Conservation (phyloP, 176 grass and related monocot species). For the Leersia perrieri region DNA sequence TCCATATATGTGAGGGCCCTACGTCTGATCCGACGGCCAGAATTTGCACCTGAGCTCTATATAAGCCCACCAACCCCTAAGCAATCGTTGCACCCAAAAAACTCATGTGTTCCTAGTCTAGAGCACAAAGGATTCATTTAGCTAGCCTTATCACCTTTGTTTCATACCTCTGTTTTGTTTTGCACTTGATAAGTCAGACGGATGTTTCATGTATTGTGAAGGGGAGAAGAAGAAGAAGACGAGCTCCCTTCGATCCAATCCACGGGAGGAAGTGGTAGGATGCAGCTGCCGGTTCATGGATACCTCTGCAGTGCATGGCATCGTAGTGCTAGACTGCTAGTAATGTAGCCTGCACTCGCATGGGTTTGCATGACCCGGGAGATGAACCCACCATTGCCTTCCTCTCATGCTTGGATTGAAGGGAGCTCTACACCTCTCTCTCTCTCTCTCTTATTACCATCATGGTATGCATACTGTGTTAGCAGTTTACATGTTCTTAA, state of each 20-base stretch:
- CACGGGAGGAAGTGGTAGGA: constrained; percentile 64
- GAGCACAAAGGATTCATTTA: neutral
- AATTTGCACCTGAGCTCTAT: constrained; percentile 43
- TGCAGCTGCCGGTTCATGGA: constrained; percentile 81
- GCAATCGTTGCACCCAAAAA: neutral
- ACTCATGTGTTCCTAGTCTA: neutral
- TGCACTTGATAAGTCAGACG: neutral
- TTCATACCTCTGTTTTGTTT: neutral
- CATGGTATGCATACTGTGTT: neutral
- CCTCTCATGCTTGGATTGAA: constrained; percentile 89
- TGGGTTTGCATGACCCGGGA: constrained; percentile 73
- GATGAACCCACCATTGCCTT: constrained; percentile 60
- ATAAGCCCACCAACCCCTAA: constrained; percentile 36
- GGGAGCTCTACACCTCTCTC: constrained; percentile 73
- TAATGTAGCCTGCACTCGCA: constrained; percentile 39
- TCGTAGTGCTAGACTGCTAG: neutral
- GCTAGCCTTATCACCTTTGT: neutral
- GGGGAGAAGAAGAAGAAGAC: constrained; percentile 3
- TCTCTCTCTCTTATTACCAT: neutral
- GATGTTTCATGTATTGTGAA: neutral
- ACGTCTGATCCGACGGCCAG: constrained; percentile 43
- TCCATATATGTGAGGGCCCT: neutral
- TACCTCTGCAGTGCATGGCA: constrained; percentile 54
- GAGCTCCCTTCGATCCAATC: constrained; percentile 88
- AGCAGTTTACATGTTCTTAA: neutral